Conservation (phyloP, 306 rosid genomes). For the Quercus agrifolia region DNA sequence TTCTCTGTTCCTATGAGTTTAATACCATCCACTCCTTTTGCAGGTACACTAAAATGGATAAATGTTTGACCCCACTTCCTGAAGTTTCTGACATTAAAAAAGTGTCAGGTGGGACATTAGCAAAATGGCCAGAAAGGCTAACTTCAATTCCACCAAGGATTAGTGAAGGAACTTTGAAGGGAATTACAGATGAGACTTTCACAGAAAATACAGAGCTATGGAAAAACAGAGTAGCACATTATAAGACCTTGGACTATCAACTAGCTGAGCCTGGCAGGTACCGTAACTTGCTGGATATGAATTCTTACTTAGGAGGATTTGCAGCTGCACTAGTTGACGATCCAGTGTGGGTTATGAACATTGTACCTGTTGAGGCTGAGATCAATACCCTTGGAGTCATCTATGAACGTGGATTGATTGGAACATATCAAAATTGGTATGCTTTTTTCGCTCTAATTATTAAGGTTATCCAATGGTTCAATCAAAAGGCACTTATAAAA, state of each 20-base stretch:
- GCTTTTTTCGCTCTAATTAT: background rate
- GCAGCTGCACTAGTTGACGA: constrained; percentile 74
- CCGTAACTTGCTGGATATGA: constrained; percentile 87
- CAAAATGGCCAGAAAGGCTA: constrained; percentile 81
- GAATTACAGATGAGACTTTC: constrained; percentile 60
- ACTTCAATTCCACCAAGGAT: constrained; percentile 81
- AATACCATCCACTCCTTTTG: background rate
- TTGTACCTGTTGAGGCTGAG: constrained; percentile 77
- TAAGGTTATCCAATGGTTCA: background rate
- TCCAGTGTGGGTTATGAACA: constrained; percentile 93
- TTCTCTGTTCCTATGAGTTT: background rate
- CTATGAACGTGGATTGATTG: constrained; percentile 83
- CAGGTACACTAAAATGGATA: constrained; percentile 86
- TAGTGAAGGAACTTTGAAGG: constrained; percentile 55
- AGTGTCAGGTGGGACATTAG: constrained; percentile 65
- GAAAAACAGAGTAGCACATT: constrained; percentile 68
- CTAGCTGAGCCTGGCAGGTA: constrained; percentile 74
- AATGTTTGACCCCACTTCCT: constrained; percentile 86
- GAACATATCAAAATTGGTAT: constrained; percentile 94
- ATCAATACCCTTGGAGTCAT: constrained; percentile 81
- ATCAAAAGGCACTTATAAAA: constrained; percentile 7
- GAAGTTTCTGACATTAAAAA: constrained; percentile 50
- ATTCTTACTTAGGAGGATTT: constrained; percentile 81
- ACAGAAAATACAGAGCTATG: constrained; percentile 51
- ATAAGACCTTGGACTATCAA: constrained; percentile 58